These are phyloP conservation scores for Lophiostoma macrostomum DNA, from an alignment of 495 filamentous ascomycete species.

Conservation along the genomic window DNA sequence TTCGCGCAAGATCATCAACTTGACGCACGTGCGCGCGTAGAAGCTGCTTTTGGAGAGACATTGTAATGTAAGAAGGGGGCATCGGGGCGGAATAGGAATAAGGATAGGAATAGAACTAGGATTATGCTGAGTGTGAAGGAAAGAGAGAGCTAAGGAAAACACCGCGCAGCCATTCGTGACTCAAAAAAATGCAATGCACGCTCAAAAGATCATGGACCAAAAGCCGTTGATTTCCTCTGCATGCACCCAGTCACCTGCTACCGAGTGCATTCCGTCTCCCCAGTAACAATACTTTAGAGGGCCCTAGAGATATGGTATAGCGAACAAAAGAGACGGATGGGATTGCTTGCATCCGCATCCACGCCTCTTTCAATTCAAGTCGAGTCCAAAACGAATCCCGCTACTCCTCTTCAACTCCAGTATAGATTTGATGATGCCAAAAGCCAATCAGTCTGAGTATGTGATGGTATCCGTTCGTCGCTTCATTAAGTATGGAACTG, in stretches of 20 bases:
- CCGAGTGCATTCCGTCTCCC: neutral
- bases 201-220: too few species aligned
- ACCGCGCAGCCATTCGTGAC: too few species aligned
- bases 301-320: conserved; percentile 26
- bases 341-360: neutral
- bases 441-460: conserved; percentile 27
- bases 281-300: conserved; percentile 14
- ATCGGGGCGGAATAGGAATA: too few species aligned
- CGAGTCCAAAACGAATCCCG: neutral
- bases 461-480: conserved; percentile 27
- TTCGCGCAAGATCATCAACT: too few species aligned
- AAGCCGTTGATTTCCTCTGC: conserved; percentile 6
- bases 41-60: too few species aligned
- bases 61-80: too few species aligned
- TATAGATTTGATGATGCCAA: conserved; percentile 25
- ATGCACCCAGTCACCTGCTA: conserved; percentile 2
- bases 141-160: too few species aligned
- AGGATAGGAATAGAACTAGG: too few species aligned
- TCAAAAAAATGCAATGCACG: too few species aligned
- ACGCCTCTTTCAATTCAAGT: neutral
- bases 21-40: too few species aligned
- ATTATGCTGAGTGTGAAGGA: too few species aligned
- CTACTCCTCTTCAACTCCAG: conserved; percentile 27
- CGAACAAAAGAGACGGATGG: neutral
- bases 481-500: conserved; percentile 31